Evolutionary conservation across 164 flowering plant genomes (phyloP).

Genomic region (Dillenia suffruticosa): DNA sequence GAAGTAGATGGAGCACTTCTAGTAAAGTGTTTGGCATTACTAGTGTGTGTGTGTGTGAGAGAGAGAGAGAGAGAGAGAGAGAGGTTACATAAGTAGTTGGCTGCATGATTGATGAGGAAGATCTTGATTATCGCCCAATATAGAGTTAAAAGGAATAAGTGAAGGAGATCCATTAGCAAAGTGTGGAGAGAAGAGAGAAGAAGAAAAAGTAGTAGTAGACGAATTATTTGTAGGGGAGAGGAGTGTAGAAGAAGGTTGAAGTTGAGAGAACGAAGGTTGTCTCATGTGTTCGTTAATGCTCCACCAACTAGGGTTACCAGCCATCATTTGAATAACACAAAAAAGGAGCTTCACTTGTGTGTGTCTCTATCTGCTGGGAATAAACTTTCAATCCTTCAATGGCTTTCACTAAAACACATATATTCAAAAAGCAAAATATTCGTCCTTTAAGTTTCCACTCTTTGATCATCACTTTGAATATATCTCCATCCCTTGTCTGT

Average conservation of each 20-base stretch:
- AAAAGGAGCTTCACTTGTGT: no score
- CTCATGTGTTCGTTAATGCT: constrained; percentile 28
- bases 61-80: constrained; percentile 11
- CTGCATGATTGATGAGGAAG: constrained; percentile 74
- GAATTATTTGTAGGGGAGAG: constrained; percentile 3
- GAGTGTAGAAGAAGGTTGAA: no score
- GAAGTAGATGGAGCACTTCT: neutral
- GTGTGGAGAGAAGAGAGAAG: constrained; percentile 23
- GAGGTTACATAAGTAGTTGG: constrained; percentile 57
- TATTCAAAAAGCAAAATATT: constrained; percentile 29
- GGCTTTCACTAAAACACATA: constrained; percentile 38
- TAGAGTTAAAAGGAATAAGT: constrained; percentile 27
- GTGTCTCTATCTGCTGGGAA: no score
- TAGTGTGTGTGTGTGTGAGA: no score
- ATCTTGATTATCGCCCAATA: constrained; percentile 30
- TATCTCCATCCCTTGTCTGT: constrained; percentile 7
- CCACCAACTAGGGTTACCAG: constrained; percentile 82
- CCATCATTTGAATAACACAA: constrained; percentile 38
- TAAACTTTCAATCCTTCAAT: no score
- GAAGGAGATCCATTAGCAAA: constrained; percentile 19
- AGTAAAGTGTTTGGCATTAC: no score
- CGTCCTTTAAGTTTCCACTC: constrained; percentile 6
- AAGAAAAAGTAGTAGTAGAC: constrained; percentile 28
- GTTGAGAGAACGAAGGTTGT: no score
- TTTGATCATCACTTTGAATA: neutral